Conservation (phyloP, 371 early-diverging fungal species). For the Phascolomyces articulosus region DNA sequence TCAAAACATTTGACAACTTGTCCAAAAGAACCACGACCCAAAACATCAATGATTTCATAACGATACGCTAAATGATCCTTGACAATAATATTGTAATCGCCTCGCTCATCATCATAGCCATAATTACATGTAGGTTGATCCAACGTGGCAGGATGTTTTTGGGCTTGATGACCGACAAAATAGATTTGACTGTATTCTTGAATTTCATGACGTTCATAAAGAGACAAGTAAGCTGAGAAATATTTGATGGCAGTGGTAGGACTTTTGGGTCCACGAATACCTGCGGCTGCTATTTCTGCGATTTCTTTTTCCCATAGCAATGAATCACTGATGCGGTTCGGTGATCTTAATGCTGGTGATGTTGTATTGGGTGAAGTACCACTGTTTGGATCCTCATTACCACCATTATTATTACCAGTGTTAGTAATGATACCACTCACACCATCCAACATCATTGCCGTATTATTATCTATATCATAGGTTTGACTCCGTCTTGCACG, state of each 20-base stretch:
- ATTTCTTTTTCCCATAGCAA: constrained; percentile 32
- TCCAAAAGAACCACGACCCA: constrained; percentile 97
- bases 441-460: neutral
- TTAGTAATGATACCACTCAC: too few relatives aligned
- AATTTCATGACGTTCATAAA: constrained; percentile 80
- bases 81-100: constrained; percentile 82
- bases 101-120: constrained; percentile 91
- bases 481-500: constrained; percentile 14
- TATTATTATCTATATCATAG: constrained; percentile 8
- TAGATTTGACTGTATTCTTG: constrained; percentile 73
- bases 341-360: constrained; percentile 7
- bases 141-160: constrained; percentile 44
- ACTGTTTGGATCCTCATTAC: constrained; percentile 3
- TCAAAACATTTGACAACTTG: constrained; percentile 93
- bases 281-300: constrained; percentile 17
- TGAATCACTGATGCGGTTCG: constrained; percentile 27
- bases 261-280: constrained; percentile 35
- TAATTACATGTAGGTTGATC: constrained; percentile 57
- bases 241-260: constrained; percentile 44
- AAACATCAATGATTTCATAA: constrained; percentile 84
- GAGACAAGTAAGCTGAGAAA: constrained; percentile 59
- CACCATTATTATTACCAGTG: neutral
- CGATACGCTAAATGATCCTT: constrained; percentile 90
- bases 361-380: neutral
- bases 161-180: constrained; percentile 72